Base-by-base conservation (phyloP, 1,284 basidiomycete genomes). In the Takashimella koratensis region DNA sequence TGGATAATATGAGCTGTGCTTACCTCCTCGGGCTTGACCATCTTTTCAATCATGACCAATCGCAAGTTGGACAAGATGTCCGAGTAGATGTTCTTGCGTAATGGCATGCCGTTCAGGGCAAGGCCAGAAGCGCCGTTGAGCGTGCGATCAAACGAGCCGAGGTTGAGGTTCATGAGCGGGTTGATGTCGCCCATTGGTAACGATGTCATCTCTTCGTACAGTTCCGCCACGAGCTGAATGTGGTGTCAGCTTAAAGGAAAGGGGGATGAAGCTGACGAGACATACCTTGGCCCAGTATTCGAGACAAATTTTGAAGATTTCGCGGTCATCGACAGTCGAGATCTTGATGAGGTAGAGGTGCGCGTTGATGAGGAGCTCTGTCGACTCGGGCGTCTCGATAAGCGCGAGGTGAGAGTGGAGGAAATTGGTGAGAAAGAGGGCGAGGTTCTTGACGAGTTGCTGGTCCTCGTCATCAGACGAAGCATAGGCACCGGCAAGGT, bases 1-100 rank as follows among this genome's bases (percentile, higher is more conserved):
- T 20, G 4, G 12, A 6, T 25, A n/a, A n/a, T 19, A n/a, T 21
- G 22, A 3, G 21, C 24, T 1, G 21, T 10, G 75, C 83, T 56
- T 59, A 92, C 92, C 83, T 99, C 96, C 76, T 99, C 96, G 11
- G 96, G 96, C 77, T 98, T 99, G 65, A 98, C 96, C 96, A 99
- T 99, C 70, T 92, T 86, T 77, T 98, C 95, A 65, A 98, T 97
- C 75, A 98, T 93, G 47, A 98, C 95, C 58, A 98, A 78, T 40
- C 96, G 84, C 60, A 99, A 77, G 74, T 99, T 98, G 47, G 90
- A 94, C 53, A 98, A 80, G 24, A 99, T 92, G 65, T 96, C 92
- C 60, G 86, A 85, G 75, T 96, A 97, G 66, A 95, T 89, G 73
- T 91, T 93, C 81, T 98, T 96, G 65, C 96, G 80, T 64, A 96